Base-by-base conservation (phyloP, 352 stramenopile genomes). In the Phytopythium boreale region DNA sequence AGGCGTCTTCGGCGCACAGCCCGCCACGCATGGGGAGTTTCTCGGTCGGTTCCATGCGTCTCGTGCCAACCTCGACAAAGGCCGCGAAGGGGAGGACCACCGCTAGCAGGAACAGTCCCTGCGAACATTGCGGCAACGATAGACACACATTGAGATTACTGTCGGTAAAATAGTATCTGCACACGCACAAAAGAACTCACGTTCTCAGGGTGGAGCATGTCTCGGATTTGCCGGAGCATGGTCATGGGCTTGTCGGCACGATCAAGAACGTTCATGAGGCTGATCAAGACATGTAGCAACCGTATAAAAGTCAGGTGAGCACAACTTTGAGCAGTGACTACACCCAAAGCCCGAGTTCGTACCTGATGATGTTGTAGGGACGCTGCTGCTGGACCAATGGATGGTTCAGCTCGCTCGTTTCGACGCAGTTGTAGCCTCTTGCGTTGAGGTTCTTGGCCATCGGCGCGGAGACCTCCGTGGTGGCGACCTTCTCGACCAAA, bases 351-450 rank as follows among this genome's bases (percentile, higher is more conserved):
- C 29, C 19, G 4, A 5, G 29, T 3, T 66, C 64, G 50, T 56
- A 93, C 85, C 85, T 93, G 74, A 94, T 94, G 61, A 94, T 79
- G 37, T 87, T 83, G 75, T 88, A 95, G 6, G 82, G 86, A 17
- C 86, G 81, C 24, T 78, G 66, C 44, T 77, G 82, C 50, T 84
- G 64, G n/a, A 95, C 76, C 57, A 88, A 76, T 31, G 82, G 72
- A 56, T 92, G 83, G 29, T 80, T 71, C 39, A 95, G 68, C 46
- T 92, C 84, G 57, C 77, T 80, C 1, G 80, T 90, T 72, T 91
- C 72, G 19, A 92, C 76, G 60, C 77, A 90, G 64, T 90, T 88
- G 69, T 91, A 95, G 55, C 87, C 87, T 67, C 81, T 80, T 6
- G 71, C 64, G 57, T 90, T 93, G 50, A 95, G 67, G 51, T 80